Evolutionary conservation across 2,329 filamentous ascomycete genomes (phyloP).

Genomic region (Alternaria gaisen): DNA sequence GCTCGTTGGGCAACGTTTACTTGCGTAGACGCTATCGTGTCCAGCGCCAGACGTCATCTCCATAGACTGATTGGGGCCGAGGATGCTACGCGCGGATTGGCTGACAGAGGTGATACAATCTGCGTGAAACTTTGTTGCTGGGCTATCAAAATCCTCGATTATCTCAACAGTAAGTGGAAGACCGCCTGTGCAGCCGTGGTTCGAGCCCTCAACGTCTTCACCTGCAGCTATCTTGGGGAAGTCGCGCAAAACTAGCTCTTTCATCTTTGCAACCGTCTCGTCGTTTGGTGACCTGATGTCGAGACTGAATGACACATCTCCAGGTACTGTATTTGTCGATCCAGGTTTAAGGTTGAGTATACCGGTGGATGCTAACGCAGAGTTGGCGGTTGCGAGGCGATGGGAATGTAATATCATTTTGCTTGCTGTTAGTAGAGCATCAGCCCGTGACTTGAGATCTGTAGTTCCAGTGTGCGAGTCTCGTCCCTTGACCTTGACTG

Average conservation of each 20-base stretch:
- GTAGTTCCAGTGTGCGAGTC: constrained; percentile 82
- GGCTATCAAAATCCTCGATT: constrained; percentile 68
- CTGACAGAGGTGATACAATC: constrained; percentile 73
- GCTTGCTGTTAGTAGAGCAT: constrained; percentile 72
- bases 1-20: constrained; percentile 56
- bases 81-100: constrained; percentile 67
- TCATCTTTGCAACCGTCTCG: constrained; percentile 65
- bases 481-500: constrained; percentile 69
- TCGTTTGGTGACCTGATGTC: constrained; percentile 71
- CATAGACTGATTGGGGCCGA: constrained; percentile 57
- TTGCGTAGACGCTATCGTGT: constrained; percentile 63
- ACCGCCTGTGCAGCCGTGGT: constrained; percentile 55
- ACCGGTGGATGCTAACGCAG: constrained; percentile 73
- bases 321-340: constrained; percentile 77
- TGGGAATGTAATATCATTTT: constrained; percentile 74
- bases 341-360: constrained; percentile 73
- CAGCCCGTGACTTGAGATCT: constrained; percentile 70
- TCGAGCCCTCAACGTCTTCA: constrained; percentile 60
- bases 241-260: constrained; percentile 63
- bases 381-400: constrained; percentile 66
- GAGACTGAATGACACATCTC: constrained; percentile 71
- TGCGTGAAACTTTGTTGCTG: constrained; percentile 67
- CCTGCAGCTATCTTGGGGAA: constrained; percentile 69
- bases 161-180: constrained; percentile 66
- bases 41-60: constrained; percentile 71